Base-by-base conservation (phyloP, 2,329 filamentous ascomycete genomes). In the Fusarium anthophilum region DNA sequence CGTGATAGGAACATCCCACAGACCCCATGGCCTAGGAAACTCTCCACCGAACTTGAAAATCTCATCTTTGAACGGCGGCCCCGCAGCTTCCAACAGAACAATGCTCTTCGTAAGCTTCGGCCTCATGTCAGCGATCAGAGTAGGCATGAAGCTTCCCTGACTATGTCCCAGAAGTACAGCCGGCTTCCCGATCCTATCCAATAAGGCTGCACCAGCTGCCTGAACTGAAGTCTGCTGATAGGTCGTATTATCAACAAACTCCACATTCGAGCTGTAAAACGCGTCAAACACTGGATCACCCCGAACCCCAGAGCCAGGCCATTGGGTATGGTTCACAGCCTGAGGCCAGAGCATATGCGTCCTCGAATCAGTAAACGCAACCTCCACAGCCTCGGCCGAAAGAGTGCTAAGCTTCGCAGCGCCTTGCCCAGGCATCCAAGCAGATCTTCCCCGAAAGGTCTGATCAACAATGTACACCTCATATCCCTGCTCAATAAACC, bases 1-100 rank as follows among this genome's bases (percentile, higher is more conserved):
- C 1, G 82, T 84, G 22, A 90, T 66, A 0, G 86, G 84, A n/a
- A 86, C 82, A 50, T 86, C 82, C 11, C 86, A 84, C 11, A 89
- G 70, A 2, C 87, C 88, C 75, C 82, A 90, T 2, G 80, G 74
- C 5, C 83, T 78, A 6, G 81, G 78, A 2, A 81, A 69, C 1
- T 72, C 75, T 28, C 76, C 81, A n/a, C 78, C 81, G 41, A 85
- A 82, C 35, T 82, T 73, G 15, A 85, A 81, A 37, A 83, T 77
- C 15, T 80, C 81, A 20, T 87, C 84, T 32, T 73, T 79, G 73
- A 88, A 88, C 0, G 85, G 86, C 17, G 87, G 86, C 0, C 86
- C 86, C 0, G 80, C 81, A 6, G 86, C 85, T 75, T 88, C 87
- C 6, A 88, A 72, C 1, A 83, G 77, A 3, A 88, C 75, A 7